phyloP scores from a whole-genome alignment of 2,329 filamentous ascomycete genomes.

The Aureobasidium sp. region DNA sequence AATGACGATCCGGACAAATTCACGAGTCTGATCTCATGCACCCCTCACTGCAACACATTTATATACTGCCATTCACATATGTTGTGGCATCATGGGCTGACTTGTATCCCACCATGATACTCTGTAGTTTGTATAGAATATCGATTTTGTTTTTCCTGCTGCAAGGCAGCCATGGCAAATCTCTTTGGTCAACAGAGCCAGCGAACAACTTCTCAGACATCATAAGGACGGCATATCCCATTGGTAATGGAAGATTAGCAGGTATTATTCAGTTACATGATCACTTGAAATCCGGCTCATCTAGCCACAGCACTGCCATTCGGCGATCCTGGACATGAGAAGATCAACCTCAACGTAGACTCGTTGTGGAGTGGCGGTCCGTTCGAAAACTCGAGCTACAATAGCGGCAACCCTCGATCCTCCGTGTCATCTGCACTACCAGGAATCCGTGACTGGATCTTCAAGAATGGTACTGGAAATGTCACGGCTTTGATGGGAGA shows the following conservation, averaged over 20 bases:
- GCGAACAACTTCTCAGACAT: conserved; percentile 14
- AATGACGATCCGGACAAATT: conserved; percentile 18
- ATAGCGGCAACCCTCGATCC: conserved; percentile 39
- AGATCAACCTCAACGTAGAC: conserved; percentile 43
- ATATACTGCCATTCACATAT: neutral
- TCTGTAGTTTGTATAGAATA: neutral
- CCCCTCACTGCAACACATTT: neutral
- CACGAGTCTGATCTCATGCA: neutral
- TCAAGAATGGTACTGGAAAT: conserved; percentile 44
- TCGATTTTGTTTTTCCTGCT: neutral
- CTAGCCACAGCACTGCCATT: conserved; percentile 35
- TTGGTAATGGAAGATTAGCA: conserved; percentile 46
- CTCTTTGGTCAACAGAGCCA: conserved; percentile 15
- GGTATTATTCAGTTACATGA: conserved; percentile 24
- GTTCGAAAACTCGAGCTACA: conserved; percentile 40
- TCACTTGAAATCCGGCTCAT: neutral
- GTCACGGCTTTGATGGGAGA: conserved; percentile 35
- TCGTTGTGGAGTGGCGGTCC: conserved; percentile 47
- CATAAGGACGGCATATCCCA: conserved; percentile 30
- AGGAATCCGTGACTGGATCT: conserved; percentile 42
- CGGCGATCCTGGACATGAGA: conserved; percentile 38
- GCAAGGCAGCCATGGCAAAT: neutral
- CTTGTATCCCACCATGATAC: neutral
- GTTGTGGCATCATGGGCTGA: neutral
- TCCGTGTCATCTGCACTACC: conserved; percentile 25